Conservation (phyloP, 2,329 filamentous ascomycete species). For the Nigrograna mackinnonii region DNA sequence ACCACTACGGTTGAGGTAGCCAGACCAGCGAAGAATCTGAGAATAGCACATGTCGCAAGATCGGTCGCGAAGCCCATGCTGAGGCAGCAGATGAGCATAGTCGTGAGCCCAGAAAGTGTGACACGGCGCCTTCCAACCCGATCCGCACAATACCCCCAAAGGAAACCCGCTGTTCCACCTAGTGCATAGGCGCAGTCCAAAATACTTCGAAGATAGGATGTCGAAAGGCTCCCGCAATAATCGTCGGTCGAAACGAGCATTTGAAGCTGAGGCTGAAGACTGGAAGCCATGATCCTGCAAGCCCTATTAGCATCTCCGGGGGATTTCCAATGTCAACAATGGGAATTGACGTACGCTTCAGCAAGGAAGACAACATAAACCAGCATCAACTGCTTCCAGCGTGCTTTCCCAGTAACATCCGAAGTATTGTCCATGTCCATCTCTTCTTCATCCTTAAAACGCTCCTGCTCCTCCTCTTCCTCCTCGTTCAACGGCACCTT, state of each 20-base stretch:
- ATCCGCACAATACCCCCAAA: constrained; percentile 51
- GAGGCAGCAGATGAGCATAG: constrained; percentile 49
- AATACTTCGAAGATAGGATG: constrained; percentile 51
- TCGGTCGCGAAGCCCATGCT: constrained; percentile 52
- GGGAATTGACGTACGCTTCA: constrained; percentile 42
- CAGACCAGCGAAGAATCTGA: constrained; percentile 49
- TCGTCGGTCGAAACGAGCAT: constrained; percentile 49
- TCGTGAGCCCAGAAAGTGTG: constrained; percentile 47
- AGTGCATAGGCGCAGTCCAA: constrained; percentile 54
- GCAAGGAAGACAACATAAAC: constrained; percentile 53
- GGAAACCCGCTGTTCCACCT: constrained; percentile 47
- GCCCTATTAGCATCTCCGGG: constrained; percentile 12
- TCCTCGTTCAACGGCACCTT: constrained; percentile 36
- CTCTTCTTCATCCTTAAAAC: constrained; percentile 30
- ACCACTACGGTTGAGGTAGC: constrained; percentile 50
- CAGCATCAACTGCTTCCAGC: constrained; percentile 41
- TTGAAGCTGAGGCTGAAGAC: constrained; percentile 50
- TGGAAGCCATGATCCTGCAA: constrained; percentile 51
- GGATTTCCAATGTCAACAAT: not conserved
- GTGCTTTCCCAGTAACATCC: constrained; percentile 12
- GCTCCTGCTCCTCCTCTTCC: constrained; percentile 30
- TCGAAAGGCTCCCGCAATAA: constrained; percentile 48
- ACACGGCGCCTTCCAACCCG: constrained; percentile 47
- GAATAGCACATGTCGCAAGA: constrained; percentile 44
- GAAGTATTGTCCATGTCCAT: constrained; percentile 21